Base-by-base conservation (phyloP, 2,329 filamentous ascomycete genomes). In the Aureobasidium musti region DNA sequence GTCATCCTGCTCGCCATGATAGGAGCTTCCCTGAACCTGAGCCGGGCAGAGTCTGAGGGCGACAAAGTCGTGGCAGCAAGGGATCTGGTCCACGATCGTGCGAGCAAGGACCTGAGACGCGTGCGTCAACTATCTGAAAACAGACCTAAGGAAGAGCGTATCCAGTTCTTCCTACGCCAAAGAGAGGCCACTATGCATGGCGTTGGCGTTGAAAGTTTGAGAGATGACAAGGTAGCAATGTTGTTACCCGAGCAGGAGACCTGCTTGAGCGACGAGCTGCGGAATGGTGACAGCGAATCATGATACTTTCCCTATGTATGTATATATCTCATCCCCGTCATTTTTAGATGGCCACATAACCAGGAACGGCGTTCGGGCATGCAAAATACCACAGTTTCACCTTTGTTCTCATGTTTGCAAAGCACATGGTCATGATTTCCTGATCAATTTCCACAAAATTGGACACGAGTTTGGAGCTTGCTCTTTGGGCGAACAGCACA, bases 161-260 rank as follows among this genome's bases (percentile, higher is more conserved):
- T 98, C 45, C 85, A 91, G 71, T 87, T 81, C 65, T 98, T 98
- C 73, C 71, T 98, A 67, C 86, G 87, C 72, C 86, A 90, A 67
- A 83, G 91, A 70, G 90, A 95, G 73, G 84, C 84, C 5, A 75
- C 72, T 10, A 76, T 80, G 78, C 76, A 78, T n/a, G 71, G 69
- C 37, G 69, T 68, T 37, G 79, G 81, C 43, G 74, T 77, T 30
- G 79, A 81, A 49, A 75, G 77, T 17, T 72, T 79, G 21, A 73
- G 78, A 59, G 81, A 83, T 43, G 82, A 82, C 66, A 78, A 76
- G 61, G 79, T 80, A 56, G 77, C 79, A 60, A 78, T 79, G 65
- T 54, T 83, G 21, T 71, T 84, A 17, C 80, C 81, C 21, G 76
- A 78, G 17, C 74, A 76, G 19, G 82, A 84, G 70, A 76, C 77